Base-by-base conservation (phyloP, 441 rosid species). In the Euphorbia neoarborescens region DNA sequence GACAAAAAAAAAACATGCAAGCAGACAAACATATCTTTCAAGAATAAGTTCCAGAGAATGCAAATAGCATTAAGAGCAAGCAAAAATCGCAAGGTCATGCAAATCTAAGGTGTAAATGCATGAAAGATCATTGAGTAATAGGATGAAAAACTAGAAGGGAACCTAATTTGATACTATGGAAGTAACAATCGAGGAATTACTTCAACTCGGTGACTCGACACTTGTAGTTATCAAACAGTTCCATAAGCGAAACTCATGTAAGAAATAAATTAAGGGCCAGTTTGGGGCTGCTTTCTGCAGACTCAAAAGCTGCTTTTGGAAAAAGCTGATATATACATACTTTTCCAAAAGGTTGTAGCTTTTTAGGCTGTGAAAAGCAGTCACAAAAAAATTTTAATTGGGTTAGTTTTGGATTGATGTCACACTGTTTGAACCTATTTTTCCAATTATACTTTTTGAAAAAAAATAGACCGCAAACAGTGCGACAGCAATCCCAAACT, bases 1-100 rank as follows among this genome's bases (percentile, higher is more conserved):
- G 48, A 19, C 58, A 15, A 50, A 67, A 42, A 19, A 24, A 22
- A 68, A 63, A 65, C 57, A 37, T 34, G 8, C 0, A 40, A 71
- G 8, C 34, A 65, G 32, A 48, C 54, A 68, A 38, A 59, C 40
- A 62, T 69, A 35, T 30, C 32, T 46, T 60, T 58, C 48, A 22
- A 72, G 61, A 67, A 73, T 64, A 46, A 73, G 38, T 70, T 34
- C 32, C 35, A 20, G 59, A 61, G 66, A 73, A 65, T 38, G 22
- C 38, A 27, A 30, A 8, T 6, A 65, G 13, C 22, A 66, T 44
- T 12, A 35, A 2, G 12, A 15, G 28, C 20, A n/a, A 37, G 51
- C 9, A 7, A 68, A 35, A 5, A 22, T 24, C 27, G 3, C 27
- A n/a, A 56, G 15, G 37, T 25, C 40, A 6, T 5, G 42, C 20